A percentile compares a stretch with the other conserved stretches of the same genome.
These are phyloP conservation scores for Hemisphaericaspora xylofermentans DNA, from an alignment of 1,139 yeast genomes.

Conservation along the genomic window DNA sequence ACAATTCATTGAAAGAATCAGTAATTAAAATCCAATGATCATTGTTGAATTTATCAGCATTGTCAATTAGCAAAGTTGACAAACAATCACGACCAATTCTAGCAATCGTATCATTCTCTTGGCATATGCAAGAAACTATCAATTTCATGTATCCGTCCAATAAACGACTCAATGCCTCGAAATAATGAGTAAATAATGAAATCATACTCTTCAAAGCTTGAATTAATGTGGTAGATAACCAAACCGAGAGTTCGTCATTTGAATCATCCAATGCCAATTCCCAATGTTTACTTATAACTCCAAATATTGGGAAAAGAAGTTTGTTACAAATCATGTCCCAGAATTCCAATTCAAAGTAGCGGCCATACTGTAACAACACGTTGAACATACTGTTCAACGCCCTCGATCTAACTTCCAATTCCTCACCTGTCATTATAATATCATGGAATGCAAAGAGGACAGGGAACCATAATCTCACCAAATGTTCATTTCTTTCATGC, in stretches of 20 bases:
- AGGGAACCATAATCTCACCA: conserved; percentile 70
- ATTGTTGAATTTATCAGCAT: conserved; percentile 59
- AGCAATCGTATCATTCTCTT: conserved; percentile 95
- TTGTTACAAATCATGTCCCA: conserved; percentile 83
- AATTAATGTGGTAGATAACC: conserved; percentile 94
- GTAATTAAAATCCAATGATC: conserved; percentile 78
- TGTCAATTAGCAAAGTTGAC: conserved; percentile 72
- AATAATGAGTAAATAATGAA: conserved; percentile 77
- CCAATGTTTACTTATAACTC: conserved; percentile 74
- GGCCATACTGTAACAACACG: conserved; percentile 75
- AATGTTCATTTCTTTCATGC: conserved; percentile 32
- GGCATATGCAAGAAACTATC: conserved; percentile 86
- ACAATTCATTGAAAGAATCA: conserved; percentile 62
- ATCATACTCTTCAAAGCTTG: conserved; percentile 93
- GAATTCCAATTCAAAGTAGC: conserved; percentile 65
- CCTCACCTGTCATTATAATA: conserved; percentile 90
- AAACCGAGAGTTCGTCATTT: conserved; percentile 80
- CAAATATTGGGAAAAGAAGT: conserved; percentile 86
- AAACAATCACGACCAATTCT: conserved; percentile 90
- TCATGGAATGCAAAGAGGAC: conserved; percentile 81
- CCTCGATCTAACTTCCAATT: conserved; percentile 88
- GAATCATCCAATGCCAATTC: conserved; percentile 58
- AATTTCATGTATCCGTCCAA: conserved; percentile 76
- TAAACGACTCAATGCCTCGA: conserved; percentile 68
- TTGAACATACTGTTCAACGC: conserved; percentile 85